These are phyloP conservation scores for Picea sitchensis DNA, from an alignment of 75 land plant species.

Conservation along the genomic window DNA sequence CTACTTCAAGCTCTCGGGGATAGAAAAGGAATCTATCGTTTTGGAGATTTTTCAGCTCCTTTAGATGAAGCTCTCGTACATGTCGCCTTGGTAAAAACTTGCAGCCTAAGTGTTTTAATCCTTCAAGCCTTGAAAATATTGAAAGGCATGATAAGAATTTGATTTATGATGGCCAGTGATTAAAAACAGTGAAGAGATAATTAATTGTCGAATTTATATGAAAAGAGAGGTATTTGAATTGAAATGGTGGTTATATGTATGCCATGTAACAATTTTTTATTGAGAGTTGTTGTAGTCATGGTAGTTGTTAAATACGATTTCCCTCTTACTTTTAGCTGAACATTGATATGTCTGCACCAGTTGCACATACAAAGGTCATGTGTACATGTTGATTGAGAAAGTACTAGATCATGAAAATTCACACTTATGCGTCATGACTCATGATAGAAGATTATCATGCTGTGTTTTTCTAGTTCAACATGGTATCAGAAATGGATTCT, in stretches of 20 bases:
- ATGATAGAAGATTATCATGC: too few relatives aligned
- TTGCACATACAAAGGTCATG: background rate
- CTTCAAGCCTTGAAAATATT: background rate
- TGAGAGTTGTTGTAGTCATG: background rate
- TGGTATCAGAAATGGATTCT: too few relatives aligned
- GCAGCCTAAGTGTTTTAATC: background rate
- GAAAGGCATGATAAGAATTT: background rate
- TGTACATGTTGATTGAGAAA: background rate
- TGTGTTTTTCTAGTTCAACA: too few relatives aligned
- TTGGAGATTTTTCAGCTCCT: slow-evolving; percentile 93
- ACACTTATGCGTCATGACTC: background rate
- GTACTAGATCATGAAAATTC: background rate
- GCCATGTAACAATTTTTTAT: background rate
- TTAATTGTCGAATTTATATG: background rate
- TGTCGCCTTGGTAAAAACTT: slow-evolving; percentile 67
- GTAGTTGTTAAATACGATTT: background rate
- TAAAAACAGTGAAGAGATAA: background rate
- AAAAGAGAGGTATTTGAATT: background rate
- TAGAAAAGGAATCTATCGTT: slow-evolving; percentile 84
- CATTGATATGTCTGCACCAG: too few relatives aligned
- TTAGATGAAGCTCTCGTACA: slow-evolving; percentile 94
- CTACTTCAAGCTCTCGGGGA: slow-evolving; percentile 86
- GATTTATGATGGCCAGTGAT: background rate
- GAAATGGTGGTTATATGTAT: background rate
- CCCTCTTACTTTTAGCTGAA: background rate